Evolutionary conservation across 805 yeast genomes (phyloP), one percentile per base, ranked within the genome.

Genomic region (Pichia pseudocactophila): DNA sequence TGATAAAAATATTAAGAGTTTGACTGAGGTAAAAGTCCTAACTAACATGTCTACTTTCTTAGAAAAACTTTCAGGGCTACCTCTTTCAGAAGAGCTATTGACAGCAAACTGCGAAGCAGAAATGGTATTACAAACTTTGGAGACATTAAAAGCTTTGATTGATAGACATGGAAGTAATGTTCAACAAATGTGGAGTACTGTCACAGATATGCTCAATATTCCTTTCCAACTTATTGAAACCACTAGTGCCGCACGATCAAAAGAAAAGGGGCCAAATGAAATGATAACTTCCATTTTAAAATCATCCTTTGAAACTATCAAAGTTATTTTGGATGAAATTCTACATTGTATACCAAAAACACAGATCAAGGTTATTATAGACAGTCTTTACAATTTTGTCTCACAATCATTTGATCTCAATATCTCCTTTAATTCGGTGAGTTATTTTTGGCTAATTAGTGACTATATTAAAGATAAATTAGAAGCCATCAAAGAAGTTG

Each of bases 381-480:
- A 85, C 48, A 77, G 89, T 1, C 65, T 90, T 30, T 74, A 71
- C 52, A 73, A 77, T 47, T 90, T 86, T 60, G 80, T 86, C 28
- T 62, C 70, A 2, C 97, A 92, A 54, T 63, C 60, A 1, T 68
- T 66, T 48, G 96, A 90, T 50, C 60, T 90, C 50, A 90, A 90
- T 58, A 84, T 87, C 17, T 85, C 97, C 0, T 88, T 90, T 57
- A 85, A 95, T 38, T 80, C 96, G 0, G 83, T 88, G 8, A 85
- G 96, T 51, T 83, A 88, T 50, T 89, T 88, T 55, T 90, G 97
- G 97, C 60, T 83, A 13, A 76, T 92, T 3, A 84, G 96, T 51
- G 97, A 92, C 53, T 78, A 79, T 44, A 61, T 80, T 34, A 69
- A 78, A 41, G 63, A 61, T 4, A 60, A 54, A 31, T 44, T 58